A percentile compares a stretch with the other conserved stretches of the same genome.
phyloP scores from a whole-genome alignment of 1,284 basidiomycete genomes.

The Cutaneotrichosporon dermatis region DNA sequence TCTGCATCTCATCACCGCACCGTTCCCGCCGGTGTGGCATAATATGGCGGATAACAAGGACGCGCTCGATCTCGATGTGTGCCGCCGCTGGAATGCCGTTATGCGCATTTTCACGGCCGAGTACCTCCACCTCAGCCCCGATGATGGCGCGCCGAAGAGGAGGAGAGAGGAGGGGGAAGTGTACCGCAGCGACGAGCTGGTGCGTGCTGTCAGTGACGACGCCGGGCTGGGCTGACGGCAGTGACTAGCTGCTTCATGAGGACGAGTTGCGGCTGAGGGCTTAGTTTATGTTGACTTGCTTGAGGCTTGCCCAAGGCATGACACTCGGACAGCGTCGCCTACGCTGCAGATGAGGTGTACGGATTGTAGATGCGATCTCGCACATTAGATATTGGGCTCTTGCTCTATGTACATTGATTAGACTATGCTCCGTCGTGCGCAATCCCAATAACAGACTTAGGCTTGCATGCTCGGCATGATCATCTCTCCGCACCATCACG shows the following conservation, averaged over 20 bases:
- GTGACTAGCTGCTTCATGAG: background rate
- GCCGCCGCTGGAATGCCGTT: constrained; percentile 85
- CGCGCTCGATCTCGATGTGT: constrained; percentile 77
- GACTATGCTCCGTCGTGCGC: no score
- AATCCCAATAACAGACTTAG: no score
- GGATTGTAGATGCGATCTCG: no score
- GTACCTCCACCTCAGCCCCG: constrained; percentile 66
- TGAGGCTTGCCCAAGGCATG: no score
- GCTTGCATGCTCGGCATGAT: no score
- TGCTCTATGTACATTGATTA: no score
- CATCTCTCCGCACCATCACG: no score
- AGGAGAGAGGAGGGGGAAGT: background rate
- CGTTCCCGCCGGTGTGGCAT: constrained; percentile 93
- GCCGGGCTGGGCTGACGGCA: background rate
- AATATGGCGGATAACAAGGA: constrained; percentile 74
- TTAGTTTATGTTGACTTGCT: no score
- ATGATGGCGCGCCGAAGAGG: constrained; percentile 4
- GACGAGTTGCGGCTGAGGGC: background rate
- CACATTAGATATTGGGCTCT: no score
- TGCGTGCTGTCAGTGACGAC: background rate
- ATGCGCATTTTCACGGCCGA: constrained; percentile 83
- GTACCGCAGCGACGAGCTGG: constrained; percentile 8
- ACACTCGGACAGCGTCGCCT: no score
- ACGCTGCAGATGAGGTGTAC: no score
- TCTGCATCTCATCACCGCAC: constrained; percentile 82